phyloP scores from a whole-genome alignment of 176 grass and related monocot genomes.

The Pontederia paniculata region DNA sequence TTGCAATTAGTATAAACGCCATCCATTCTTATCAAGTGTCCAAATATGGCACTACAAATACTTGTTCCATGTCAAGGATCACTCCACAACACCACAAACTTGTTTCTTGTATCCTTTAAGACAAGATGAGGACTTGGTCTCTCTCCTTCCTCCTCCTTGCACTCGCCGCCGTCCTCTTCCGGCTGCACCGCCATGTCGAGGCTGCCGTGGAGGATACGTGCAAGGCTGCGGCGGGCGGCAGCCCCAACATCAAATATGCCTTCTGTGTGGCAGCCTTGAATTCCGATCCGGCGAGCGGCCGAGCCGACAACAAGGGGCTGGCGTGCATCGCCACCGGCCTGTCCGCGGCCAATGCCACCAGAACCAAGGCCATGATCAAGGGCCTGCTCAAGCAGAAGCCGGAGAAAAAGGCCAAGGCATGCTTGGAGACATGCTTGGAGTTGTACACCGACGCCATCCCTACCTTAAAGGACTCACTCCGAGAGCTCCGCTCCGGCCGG shows the following conservation, averaged over 20 bases:
- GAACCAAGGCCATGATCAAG: not conserved
- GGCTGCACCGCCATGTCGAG: not conserved
- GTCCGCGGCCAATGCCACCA: not conserved
- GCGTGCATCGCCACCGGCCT: conserved; percentile 22
- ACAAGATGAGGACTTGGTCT: too few species aligned
- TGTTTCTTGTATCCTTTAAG: too few species aligned
- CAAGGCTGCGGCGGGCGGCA: conserved; percentile 1
- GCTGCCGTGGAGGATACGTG: conserved; percentile 14
- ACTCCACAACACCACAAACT: too few species aligned
- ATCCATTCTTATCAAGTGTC: too few species aligned
- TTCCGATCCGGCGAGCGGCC: not conserved
- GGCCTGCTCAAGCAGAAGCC: not conserved
- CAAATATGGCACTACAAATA: too few species aligned
- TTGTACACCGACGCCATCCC: conserved; percentile 38
- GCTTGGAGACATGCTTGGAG: conserved; percentile 23
- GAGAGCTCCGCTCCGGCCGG: too few species aligned
- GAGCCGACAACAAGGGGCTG: too few species aligned
- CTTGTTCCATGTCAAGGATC: too few species aligned
- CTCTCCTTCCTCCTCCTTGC: not conserved
- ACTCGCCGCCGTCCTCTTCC: not conserved
- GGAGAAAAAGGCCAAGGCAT: conserved; percentile 6
- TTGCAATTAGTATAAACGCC: too few species aligned
- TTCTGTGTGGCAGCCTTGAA: conserved; percentile 43
- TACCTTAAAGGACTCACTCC: too few species aligned
- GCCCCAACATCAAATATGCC: conserved; percentile 32